Evolutionary conservation across 1,139 yeast genomes (phyloP), one percentile per base, ranked within the genome.

Genomic region (Pneumocystis canis): DNA sequence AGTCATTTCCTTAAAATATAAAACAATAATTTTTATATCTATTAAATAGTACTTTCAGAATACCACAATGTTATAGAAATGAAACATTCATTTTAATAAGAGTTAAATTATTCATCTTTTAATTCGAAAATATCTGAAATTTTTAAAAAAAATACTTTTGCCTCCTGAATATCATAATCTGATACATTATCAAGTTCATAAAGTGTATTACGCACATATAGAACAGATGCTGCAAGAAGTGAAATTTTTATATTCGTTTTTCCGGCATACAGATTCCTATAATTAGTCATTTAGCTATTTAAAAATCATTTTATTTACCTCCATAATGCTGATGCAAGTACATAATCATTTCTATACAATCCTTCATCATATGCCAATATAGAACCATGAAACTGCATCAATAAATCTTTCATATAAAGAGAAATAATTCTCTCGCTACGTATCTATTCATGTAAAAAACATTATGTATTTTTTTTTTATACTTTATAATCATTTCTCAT

Each of bases 351-450:
- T 14, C 71, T 70, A 39, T 89, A 82, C 64, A 94, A 80, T 0
- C 94, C 97, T 75, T 92, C 97, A 74, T 94, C 99, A 71, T 90
- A 90, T 1, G 96, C 86, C 70, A 90, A 83, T 1, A 89, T 85
- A 58, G 87, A 80, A 57, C 99, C 99, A 72, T 94, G 82, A 70
- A 92, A 77, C 75, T 92, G 98, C 20, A 89, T 79, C 71, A 90
- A 90, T 74, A 87, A 89, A 71, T 89, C 97, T 73, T 89, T 89
- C 76, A 89, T 79, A 74, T 89, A 89, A 35, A 84, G 84, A 71
- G 89, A 95, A 65, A 89, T 85, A 63, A 89, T 84, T 70, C 95
- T 80, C 66, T 87, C 88, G n/a, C 95, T 85, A 66, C 79, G 79
- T 63, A 94, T 89, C 63, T 85, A 25, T 5, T 25, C 11, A 31